Evolutionary conservation across 768 basidiomycete genomes (phyloP), one percentile per base, ranked within the genome.

Genomic region (Suillus luteus): DNA sequence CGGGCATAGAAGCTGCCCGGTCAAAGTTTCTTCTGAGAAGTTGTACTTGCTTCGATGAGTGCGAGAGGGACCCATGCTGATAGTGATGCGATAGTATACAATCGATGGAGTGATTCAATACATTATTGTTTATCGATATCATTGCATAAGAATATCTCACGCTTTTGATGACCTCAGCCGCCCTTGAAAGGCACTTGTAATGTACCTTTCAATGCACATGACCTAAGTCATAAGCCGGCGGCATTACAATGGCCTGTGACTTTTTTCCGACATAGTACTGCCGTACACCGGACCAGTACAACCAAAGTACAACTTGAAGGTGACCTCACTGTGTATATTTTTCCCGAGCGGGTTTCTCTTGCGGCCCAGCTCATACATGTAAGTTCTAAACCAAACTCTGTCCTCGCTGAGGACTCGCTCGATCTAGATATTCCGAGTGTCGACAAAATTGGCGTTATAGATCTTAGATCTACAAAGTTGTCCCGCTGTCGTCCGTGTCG

Each of bases 181-280:
- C 22, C 48, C 51, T 52, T 52, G 27, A 52, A 52, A 52, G 27
- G 51, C 27, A 31, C 27, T 17, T 52, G 8, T 19, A 52, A 52
- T 15, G 51, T 52, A 31, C 51, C 49, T 52, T 52, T 31, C 2
- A 52, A 52, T 27, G 24, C 49, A 52, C 27, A 52, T 52, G 49
- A 52, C 49, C 49, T 6, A 17, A 31, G 3, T 52, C 17, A 14
- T 52, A 52, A 52, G 49, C 27, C 17, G 7, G 15, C 15, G 1
- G 49, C 49, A 31, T 52, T 52, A 52, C 27, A 52, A 52, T 52
- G 49, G 49, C 14, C 2, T 27, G 27, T 52, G 2, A 31, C 27
- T 52, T 52, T 52, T 52, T 52, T 52, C 49, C 15, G 49, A 52
- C 49, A 52, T 31, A n/a, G 27, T 27, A 27, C 27, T 27, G 27